phyloP scores from a whole-genome alignment of 2,329 filamentous ascomycete species.

The Calonectria hongkongensis region DNA sequence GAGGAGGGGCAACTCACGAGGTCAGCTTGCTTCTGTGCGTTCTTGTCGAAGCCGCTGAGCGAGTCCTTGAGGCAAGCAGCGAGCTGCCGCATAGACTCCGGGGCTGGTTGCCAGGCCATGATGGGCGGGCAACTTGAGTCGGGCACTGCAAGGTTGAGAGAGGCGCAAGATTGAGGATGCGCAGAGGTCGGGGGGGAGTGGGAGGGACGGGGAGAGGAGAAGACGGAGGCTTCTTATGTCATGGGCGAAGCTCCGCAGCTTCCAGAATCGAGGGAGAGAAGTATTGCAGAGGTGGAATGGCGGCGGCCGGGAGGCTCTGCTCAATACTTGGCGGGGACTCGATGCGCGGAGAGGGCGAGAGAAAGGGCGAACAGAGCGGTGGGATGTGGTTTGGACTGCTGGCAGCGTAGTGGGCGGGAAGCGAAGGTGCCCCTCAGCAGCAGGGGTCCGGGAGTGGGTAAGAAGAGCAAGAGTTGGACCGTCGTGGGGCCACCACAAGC shows the following conservation, averaged over 20 bases:
- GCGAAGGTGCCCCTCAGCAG: conserved; percentile 55
- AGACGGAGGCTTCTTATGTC: conserved; percentile 49
- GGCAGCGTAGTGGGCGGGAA: conserved; percentile 50
- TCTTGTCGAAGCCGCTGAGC: conserved; percentile 87
- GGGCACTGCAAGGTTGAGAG: conserved; percentile 44
- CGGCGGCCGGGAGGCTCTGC: conserved; percentile 44
- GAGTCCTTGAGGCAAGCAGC: conserved; percentile 94
- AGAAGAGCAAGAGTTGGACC: conserved; percentile 26
- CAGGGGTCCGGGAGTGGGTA: conserved; percentile 49
- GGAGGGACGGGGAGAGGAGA: conserved; percentile 35
- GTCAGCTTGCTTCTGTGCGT: conserved; percentile 91
- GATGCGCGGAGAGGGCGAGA: conserved; percentile 30
- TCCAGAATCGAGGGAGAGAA: conserved; percentile 43
- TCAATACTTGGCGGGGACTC: conserved; percentile 41
- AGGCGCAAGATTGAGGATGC: conserved; percentile 33
- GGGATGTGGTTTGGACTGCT: conserved; percentile 47
- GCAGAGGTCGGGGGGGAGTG: conserved; percentile 30
- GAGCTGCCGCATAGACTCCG: conserved; percentile 91
- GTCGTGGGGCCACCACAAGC: conserved; percentile 51
- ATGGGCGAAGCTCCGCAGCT: conserved; percentile 54
- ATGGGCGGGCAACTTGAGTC: conserved; percentile 53
- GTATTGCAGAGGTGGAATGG: conserved; percentile 40
- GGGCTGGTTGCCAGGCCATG: conserved; percentile 96
- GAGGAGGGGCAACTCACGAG: conserved; percentile 72
- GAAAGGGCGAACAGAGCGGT: conserved; percentile 49